phyloP scores from a whole-genome alignment of 192 early-diverging fungal genomes.

The Chytriomyces hyalinus region DNA sequence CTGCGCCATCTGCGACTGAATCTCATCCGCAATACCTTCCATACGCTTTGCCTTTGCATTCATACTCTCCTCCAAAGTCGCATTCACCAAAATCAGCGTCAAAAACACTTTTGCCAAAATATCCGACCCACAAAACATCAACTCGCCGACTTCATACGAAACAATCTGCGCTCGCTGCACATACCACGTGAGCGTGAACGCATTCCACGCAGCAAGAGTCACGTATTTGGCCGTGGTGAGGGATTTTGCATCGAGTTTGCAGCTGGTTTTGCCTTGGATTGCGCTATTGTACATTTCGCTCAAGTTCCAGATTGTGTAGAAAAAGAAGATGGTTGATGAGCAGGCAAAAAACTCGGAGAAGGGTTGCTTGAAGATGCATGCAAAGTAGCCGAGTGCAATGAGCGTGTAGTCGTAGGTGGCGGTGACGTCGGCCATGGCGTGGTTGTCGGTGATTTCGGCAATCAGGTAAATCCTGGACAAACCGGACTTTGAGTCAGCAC shows the following conservation, averaged over 20 bases:
- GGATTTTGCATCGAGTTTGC: slow-evolving; percentile 2
- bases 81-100: slow-evolving; percentile 43
- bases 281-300: slow-evolving; percentile 25
- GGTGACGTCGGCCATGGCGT: background rate
- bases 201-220: background rate
- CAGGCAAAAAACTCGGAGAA: slow-evolving; percentile 20
- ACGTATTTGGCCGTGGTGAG: slow-evolving; percentile 1
- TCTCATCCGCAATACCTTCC: slow-evolving; percentile 28
- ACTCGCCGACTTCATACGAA: slow-evolving; percentile 24
- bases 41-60: slow-evolving; percentile 33
- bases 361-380: slow-evolving; percentile 32
- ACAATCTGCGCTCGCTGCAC: slow-evolving; percentile 8
- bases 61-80: slow-evolving; percentile 45
- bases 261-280: slow-evolving; percentile 36
- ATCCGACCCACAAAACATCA: slow-evolving; percentile 26
- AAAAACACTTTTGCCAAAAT: slow-evolving; percentile 47
- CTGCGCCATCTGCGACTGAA: slow-evolving; percentile 30
- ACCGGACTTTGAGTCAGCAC: background rate
- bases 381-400: slow-evolving; percentile 34
- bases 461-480: background rate
- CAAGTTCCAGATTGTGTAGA: slow-evolving; percentile 25
- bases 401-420: slow-evolving; percentile 32
- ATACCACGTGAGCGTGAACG: background rate
- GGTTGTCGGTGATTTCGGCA: slow-evolving; percentile 31
- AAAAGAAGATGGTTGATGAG: slow-evolving; percentile 3